Evolutionary conservation across 768 basidiomycete genomes (phyloP), one percentile per base, ranked within the genome.

Genomic region (Tubosaeta sp.): DNA sequence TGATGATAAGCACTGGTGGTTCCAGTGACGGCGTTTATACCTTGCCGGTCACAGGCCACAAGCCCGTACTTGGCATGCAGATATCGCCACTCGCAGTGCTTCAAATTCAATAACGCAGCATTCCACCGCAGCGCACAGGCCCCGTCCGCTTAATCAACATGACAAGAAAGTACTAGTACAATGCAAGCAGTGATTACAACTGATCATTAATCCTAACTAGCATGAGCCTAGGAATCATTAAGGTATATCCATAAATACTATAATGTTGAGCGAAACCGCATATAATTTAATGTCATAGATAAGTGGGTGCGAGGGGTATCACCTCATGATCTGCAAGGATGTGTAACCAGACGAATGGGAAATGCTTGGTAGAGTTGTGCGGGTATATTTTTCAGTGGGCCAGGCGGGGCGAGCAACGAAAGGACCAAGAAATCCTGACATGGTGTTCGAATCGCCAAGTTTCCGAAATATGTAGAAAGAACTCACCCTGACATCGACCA

Each of bases 261-360:
- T 34, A 36, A 52, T 54, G 18, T 32, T 5, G 18, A 51, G 36
- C 13, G 27, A 16, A 52, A 39, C 16, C 16, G 30, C 13, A n/a
- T 27, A 42, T 63, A 54, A 62, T 6, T 61, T 60, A 63, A 32
- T 25, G 10, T 11, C 44, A 46, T 59, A 55, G 60, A 58, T 58
- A 59, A 38, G n/a, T 53, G 30, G 6, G 24, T 47, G 43, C 10
- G 12, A n/a, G 6, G 6, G 29, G 52, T 44, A 30, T 14, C 7
- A 34, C 58, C 43, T 70, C 44, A 70, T 27, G 58, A 55, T 40
- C 55, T 55, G 49, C 73, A 83, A 2, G 82, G 69, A 48, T 87
- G 82, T 3, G 84, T 84, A 34, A 84, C 84, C 34, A 87, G 61
- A 46, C 77, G 74, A 29, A 87, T 80, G 3, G 84, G 78, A 52